Conservation (phyloP, 1,284 basidiomycete genomes). For the Malassezia psittaci region DNA sequence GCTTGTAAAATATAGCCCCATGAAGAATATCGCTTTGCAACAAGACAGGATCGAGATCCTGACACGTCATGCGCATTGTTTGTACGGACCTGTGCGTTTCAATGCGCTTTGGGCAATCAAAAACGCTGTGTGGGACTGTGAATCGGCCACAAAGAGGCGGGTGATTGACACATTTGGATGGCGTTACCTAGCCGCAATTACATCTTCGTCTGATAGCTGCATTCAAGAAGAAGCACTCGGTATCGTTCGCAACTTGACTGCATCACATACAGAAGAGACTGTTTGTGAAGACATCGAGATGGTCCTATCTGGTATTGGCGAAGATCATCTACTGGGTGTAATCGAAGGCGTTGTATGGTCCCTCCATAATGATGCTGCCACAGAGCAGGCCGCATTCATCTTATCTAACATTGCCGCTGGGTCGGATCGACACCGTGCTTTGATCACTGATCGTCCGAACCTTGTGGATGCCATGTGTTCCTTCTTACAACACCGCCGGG, state of each 20-base stretch:
- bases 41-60: conserved; percentile 26
- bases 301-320: conserved; percentile 24
- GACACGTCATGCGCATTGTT: conserved; percentile 19
- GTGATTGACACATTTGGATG: conserved; percentile 25
- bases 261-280: conserved; percentile 8
- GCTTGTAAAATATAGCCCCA: conserved; percentile 38
- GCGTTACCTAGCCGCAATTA: conserved; percentile 14
- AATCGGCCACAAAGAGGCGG: conserved; percentile 19
- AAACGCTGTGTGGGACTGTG: conserved; percentile 32
- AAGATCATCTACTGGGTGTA: conserved; percentile 20
- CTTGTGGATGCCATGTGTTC: conserved; percentile 30
- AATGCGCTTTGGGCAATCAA: conserved; percentile 43
- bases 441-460: conserved; percentile 25
- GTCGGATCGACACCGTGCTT: conserved; percentile 19
- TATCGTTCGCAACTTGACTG: conserved; percentile 36
- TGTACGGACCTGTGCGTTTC: conserved; percentile 12
- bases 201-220: conserved; percentile 10
- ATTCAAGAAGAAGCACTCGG: conserved; percentile 38
- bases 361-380: conserved; percentile 20
- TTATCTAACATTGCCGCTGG: conserved; percentile 41
- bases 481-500: conserved; percentile 18
- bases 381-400: conserved; percentile 34
- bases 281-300: conserved; percentile 23
- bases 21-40: conserved; percentile 33
- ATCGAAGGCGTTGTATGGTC: conserved; percentile 33